Evolutionary conservation across 75 land plant species (phyloP), one percentile per base, ranked within the genome.

Genomic region (Adiantum capillusveneris): DNA sequence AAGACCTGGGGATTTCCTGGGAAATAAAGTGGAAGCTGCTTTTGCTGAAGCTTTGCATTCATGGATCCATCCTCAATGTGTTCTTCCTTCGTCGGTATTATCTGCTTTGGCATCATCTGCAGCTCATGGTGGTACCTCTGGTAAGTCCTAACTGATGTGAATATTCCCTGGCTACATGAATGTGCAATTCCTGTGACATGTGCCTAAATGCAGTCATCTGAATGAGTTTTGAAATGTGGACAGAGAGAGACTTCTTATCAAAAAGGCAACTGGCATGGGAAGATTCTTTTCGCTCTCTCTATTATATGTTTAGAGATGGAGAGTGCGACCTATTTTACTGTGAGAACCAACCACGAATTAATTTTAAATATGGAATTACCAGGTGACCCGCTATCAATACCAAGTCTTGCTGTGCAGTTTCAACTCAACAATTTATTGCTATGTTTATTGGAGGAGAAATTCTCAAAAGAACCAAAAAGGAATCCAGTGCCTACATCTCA

Each of bases 231-330:
- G 27, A 1, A 29, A 14, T 60, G 24, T 44, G 12, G 60, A 67
- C 69, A 74, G 95, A 88, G 57, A 58, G 25, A 14, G 80, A 73
- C 19, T 92, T 92, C 60, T 62, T 85, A 34, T 63, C 60, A 6
- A 82, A 73, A 60, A 72, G 87, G 25, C 73, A 79, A 27, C 72
- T 53, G 1, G 81, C 65, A 19, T 93, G 96, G 95, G 96, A 93
- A 44, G 95, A 83, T 68, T 83, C 98, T 29, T 93, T 93, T 66
- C 78, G 76, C 1, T 75, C 75, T 57, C 65, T 93, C 18, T 93
- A 93, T 52, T 86, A 85, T 62, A 85, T 82, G 80, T 73, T 89
- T 27, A 69, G 90, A 31, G 79, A 76, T 65, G 77, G 75, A 53
- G 41, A 50, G 14, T 85, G 96, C 45, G 60, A 65, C 42, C 59